Percentiles rank a stretch among this genome's conserved stretches.
These are phyloP conservation scores for Candida neerlandica DNA, from an alignment of 1,139 yeast species.

Conservation along the genomic window DNA sequence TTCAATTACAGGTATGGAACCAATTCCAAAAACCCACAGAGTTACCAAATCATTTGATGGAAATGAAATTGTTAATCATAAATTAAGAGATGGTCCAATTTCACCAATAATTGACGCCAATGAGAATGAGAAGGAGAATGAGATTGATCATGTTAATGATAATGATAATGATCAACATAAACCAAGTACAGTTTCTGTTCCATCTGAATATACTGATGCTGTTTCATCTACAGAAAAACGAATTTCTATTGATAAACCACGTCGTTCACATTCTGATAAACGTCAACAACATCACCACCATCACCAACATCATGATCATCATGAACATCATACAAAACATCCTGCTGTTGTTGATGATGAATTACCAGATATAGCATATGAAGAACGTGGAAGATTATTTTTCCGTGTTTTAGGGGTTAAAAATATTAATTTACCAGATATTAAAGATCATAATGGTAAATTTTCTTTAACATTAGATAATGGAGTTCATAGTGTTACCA, in stretches of 20 bases:
- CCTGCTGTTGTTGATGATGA: conserved; percentile 14
- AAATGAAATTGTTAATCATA: conserved; percentile 26
- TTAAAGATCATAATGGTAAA: conserved; percentile 57
- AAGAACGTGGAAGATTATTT: conserved; percentile 77
- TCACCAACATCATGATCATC: background rate
- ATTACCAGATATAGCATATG: conserved; percentile 11
- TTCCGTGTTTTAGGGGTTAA: conserved; percentile 63
- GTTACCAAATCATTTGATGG: conserved; percentile 17
- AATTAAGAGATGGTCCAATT: conserved; percentile 25
- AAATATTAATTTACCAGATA: conserved; percentile 59
- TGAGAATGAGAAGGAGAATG: conserved; percentile 1
- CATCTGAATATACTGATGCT: conserved; percentile 25
- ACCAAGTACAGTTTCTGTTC: conserved; percentile 34
- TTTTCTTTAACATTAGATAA: conserved; percentile 81
- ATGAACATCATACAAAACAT: background rate
- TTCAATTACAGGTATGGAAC: conserved; percentile 28
- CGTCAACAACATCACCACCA: conserved; percentile 11
- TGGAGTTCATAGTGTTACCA: conserved; percentile 83
- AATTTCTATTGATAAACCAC: too few relatives aligned
- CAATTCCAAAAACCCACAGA: conserved; percentile 12
- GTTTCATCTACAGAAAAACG: background rate
- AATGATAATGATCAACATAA: conserved; percentile 16
- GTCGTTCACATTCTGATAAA: background rate
- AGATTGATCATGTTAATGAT: too few relatives aligned
- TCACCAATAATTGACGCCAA: background rate